Conservation (phyloP, 78 protist genomes). For the Thecamonas trahens region DNA sequence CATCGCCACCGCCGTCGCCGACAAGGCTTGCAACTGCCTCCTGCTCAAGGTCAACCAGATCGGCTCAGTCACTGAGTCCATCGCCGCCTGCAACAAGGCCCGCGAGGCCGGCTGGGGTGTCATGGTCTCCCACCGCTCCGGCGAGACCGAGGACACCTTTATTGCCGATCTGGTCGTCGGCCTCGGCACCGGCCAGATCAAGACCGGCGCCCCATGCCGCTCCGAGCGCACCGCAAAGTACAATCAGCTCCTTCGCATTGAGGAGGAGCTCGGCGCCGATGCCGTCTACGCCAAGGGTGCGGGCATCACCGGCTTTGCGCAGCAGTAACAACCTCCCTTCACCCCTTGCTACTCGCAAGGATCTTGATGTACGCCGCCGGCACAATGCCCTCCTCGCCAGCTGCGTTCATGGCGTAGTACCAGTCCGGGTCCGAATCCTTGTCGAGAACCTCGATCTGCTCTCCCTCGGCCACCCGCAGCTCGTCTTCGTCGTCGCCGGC, state of each 20-base stretch:
- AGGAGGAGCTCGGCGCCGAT: constrained; percentile 56
- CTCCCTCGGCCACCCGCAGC: no score
- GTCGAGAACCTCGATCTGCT: no score
- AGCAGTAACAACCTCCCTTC: no score
- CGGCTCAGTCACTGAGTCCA: constrained; percentile 85
- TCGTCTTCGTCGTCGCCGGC: no score
- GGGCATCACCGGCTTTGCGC: no score
- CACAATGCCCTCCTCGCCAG: no score
- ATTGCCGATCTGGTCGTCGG: constrained; percentile 98
- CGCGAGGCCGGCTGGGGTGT: constrained; percentile 85
- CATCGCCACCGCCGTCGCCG: constrained; percentile 81
- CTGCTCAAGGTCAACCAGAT: constrained; percentile 97
- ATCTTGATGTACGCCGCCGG: no score
- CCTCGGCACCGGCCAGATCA: constrained; percentile 97
- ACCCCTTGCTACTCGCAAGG: no score
- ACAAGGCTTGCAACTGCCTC: constrained; percentile 90
- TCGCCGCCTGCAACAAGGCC: constrained; percentile 66
- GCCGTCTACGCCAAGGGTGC: constrained; percentile 26
- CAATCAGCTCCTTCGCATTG: constrained; percentile 96
- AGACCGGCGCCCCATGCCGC: constrained; percentile 99
- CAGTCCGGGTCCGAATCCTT: no score
- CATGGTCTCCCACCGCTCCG: constrained; percentile 96
- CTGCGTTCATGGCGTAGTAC: no score
- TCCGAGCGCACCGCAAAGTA: constrained; percentile 97
- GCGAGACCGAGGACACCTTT: constrained; percentile 96